Evolutionary conservation across 2,329 filamentous ascomycete species (phyloP).

Genomic region (Claviceps maximensis): DNA sequence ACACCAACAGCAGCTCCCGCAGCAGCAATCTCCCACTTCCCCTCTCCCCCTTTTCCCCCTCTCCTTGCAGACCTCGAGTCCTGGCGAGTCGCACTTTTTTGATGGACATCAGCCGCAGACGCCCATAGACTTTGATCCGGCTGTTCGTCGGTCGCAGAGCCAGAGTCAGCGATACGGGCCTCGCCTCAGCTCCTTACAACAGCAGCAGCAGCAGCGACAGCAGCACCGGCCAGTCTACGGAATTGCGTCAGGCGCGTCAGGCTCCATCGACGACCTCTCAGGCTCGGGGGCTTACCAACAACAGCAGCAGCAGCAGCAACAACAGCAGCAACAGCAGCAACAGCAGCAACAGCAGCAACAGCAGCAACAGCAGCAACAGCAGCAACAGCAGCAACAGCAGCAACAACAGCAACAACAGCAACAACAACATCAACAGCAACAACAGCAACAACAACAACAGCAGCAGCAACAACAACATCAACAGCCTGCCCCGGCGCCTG

Average conservation of each 20-base stretch:
- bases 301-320: slow-evolving; percentile 21
- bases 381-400: slow-evolving; percentile 23
- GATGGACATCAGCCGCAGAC: slow-evolving; percentile 21
- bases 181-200: slow-evolving; percentile 15
- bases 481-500: slow-evolving; percentile 11
- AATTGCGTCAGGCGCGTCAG: slow-evolving; percentile 13
- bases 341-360: slow-evolving; percentile 13
- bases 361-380: slow-evolving; percentile 18
- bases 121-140: slow-evolving; percentile 27
- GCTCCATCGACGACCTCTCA: slow-evolving; percentile 14
- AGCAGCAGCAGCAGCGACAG: slow-evolving; percentile 17
- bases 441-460: slow-evolving; percentile 18
- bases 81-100: slow-evolving; percentile 14
- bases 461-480: slow-evolving; percentile 19
- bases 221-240: slow-evolving; percentile 18
- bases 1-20: slow-evolving; percentile 15
- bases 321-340: slow-evolving; percentile 23
- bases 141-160: slow-evolving; percentile 36
- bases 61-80: slow-evolving; percentile 18
- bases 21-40: slow-evolving; percentile 13
- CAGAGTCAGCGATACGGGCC: slow-evolving; percentile 33
- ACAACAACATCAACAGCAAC: slow-evolving; percentile 21
- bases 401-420: slow-evolving; percentile 22
- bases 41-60: slow-evolving; percentile 19
- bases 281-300: slow-evolving; percentile 13